Percentiles rank a stretch among this genome's conserved stretches.
phyloP scores from a whole-genome alignment of 2,329 filamentous ascomycete genomes.

The Sclerotinia minor region DNA sequence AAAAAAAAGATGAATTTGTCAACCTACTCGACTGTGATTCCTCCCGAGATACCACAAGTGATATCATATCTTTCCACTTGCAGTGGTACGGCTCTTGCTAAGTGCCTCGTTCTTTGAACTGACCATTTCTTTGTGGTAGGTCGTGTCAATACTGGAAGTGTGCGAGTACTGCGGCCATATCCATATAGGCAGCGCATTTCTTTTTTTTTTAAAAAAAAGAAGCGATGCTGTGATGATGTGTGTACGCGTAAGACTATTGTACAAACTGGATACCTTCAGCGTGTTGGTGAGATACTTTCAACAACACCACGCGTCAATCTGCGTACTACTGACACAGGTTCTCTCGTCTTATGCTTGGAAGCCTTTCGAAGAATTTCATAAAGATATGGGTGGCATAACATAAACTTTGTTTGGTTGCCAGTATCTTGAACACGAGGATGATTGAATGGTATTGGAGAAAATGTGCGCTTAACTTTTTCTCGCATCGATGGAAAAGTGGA shows the following conservation, averaged over 20 bases:
- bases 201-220: neutral
- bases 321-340: neutral
- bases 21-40: conserved; percentile 38
- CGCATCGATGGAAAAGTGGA: neutral
- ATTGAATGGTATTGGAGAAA: neutral
- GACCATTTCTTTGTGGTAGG: neutral
- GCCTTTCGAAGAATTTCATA: neutral
- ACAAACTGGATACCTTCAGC: neutral
- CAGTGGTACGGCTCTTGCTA: conserved; percentile 21
- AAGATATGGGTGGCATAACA: neutral
- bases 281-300: neutral
- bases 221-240: neutral
- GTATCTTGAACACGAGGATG: conserved; percentile 1
- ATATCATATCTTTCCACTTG: conserved; percentile 31
- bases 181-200: conserved; percentile 10
- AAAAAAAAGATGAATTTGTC: neutral
- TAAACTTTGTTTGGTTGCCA: neutral
- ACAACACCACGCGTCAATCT: neutral
- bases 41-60: conserved; percentile 36
- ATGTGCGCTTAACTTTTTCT: neutral
- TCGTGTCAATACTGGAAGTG: neutral
- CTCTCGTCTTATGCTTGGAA: neutral
- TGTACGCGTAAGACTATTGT: neutral
- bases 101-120: conserved; percentile 7
- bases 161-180: neutral